Evolutionary conservation across 352 stramenopile genomes (phyloP).

Genomic region (Pythium aristosporum): DNA sequence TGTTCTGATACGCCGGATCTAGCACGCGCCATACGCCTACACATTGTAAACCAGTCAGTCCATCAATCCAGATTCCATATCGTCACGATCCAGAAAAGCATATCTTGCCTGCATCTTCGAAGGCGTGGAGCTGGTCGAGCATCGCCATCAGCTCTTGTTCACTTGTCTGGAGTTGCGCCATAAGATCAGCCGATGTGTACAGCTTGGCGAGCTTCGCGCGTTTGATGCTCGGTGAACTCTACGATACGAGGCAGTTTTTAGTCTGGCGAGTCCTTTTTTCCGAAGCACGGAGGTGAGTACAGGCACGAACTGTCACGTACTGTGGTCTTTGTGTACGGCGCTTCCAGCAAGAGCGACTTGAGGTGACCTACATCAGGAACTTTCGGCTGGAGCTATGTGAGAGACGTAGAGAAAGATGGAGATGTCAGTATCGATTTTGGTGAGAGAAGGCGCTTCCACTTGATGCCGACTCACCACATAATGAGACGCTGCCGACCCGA

Average conservation of each 20-base stretch:
- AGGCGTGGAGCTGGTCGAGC: slow-evolving; percentile 59
- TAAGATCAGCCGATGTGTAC: slow-evolving; percentile 64
- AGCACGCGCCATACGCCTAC: slow-evolving; percentile 61
- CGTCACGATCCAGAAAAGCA: neutral
- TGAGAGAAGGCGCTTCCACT: neutral
- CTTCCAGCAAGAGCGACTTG: slow-evolving; percentile 59
- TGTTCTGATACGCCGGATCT: slow-evolving; percentile 47
- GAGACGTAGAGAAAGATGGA: neutral
- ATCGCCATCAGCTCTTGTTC: slow-evolving; percentile 60
- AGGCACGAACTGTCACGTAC: slow-evolving; percentile 1
- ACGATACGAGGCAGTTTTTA: neutral
- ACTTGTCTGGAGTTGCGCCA: slow-evolving; percentile 60
- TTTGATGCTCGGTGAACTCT: slow-evolving; percentile 31
- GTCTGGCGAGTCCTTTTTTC: neutral
- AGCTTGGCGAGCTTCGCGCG: slow-evolving; percentile 51
- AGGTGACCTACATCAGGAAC: slow-evolving; percentile 53
- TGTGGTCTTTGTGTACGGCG: slow-evolving; percentile 46
- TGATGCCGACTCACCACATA: slow-evolving; percentile 45
- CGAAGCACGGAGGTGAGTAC: neutral
- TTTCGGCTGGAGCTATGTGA: slow-evolving; percentile 59
- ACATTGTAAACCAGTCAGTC: neutral
- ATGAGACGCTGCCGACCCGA: slow-evolving; percentile 60
- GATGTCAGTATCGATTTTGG: neutral
- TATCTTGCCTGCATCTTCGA: slow-evolving; percentile 56
- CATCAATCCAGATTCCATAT: neutral